These are phyloP conservation scores for Abrus precatorius DNA, from an alignment of 306 rosid genomes.

Conservation along the genomic window DNA sequence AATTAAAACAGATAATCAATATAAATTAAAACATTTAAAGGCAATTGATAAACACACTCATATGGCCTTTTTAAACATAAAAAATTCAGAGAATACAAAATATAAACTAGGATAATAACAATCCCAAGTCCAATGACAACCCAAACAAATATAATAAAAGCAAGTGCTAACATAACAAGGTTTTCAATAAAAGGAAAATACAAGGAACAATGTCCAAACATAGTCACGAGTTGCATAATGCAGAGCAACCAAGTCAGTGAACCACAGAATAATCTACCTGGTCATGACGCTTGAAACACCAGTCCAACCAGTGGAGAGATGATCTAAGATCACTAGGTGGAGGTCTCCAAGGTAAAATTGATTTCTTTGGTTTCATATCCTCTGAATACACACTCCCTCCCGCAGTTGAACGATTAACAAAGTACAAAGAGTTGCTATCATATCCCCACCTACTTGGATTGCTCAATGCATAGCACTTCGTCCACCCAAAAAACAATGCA, in stretches of 20 bases:
- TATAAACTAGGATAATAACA: too few relatives aligned
- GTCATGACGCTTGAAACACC: conserved; percentile 37
- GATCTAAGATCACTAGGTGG: neutral
- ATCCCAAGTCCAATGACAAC: too few relatives aligned
- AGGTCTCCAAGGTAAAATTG: neutral
- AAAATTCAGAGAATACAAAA: too few relatives aligned
- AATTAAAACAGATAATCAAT: too few relatives aligned
- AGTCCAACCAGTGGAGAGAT: conserved; percentile 8
- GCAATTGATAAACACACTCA: too few relatives aligned
- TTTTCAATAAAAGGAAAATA: too few relatives aligned
- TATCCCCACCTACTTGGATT: conserved; percentile 33
- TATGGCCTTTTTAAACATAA: too few relatives aligned
- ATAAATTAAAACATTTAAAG: too few relatives aligned
- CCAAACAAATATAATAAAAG: too few relatives aligned
- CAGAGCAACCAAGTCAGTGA: neutral
- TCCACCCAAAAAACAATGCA: conserved; percentile 18
- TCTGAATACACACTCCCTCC: neutral
- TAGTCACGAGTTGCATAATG: too few relatives aligned
- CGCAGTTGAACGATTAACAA: neutral
- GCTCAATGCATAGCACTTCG: conserved; percentile 15
- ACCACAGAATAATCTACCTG: conserved; percentile 43
- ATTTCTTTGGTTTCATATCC: neutral
- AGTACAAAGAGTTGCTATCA: conserved; percentile 20
- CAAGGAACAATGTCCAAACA: too few relatives aligned
- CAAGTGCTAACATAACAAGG: too few relatives aligned